phyloP scores from a whole-genome alignment of 2,329 filamentous ascomycete species.

The Didymella sp. region DNA sequence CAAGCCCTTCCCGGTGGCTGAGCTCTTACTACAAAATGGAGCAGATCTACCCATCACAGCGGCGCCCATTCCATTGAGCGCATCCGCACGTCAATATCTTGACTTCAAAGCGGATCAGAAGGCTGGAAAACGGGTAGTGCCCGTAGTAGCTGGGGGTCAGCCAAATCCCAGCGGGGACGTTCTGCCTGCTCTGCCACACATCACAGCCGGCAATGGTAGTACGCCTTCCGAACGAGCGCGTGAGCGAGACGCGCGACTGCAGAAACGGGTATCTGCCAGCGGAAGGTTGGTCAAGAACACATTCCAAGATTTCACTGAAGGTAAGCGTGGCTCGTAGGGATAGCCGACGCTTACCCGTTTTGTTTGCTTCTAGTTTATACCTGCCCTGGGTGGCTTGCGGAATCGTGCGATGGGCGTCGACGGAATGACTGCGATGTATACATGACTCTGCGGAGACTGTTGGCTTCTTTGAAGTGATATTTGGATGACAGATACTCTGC shows the following conservation, averaged over 20 bases:
- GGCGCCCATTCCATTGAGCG: conserved; percentile 83
- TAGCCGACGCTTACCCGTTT: conserved; percentile 40
- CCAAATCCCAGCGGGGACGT: conserved; percentile 61
- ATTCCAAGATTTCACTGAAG: conserved; percentile 39
- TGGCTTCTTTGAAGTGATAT: conserved; percentile 6
- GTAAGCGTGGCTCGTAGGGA: conserved; percentile 45
- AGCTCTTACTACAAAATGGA: conserved; percentile 91
- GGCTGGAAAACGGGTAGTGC: conserved; percentile 47
- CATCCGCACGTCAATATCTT: conserved; percentile 81
- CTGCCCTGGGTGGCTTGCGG: conserved; percentile 44
- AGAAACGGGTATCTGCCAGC: conserved; percentile 51
- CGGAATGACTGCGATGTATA: conserved; percentile 27
- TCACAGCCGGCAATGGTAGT: conserved; percentile 52
- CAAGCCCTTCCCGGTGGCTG: conserved; percentile 82
- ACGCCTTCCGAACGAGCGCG: conserved; percentile 48
- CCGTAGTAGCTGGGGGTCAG: conserved; percentile 58
- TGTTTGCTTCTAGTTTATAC: conserved; percentile 43
- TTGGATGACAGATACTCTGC: conserved; percentile 7
- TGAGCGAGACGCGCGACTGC: conserved; percentile 47
- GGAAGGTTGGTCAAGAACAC: conserved; percentile 51
- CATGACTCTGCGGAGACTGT: neutral
- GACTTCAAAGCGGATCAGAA: conserved; percentile 72
- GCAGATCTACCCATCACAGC: conserved; percentile 79
- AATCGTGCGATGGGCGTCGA: conserved; percentile 41
- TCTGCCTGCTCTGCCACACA: conserved; percentile 66